Evolutionary conservation across 768 basidiomycete species (phyloP).

Genomic region (Suillus bovinus): DNA sequence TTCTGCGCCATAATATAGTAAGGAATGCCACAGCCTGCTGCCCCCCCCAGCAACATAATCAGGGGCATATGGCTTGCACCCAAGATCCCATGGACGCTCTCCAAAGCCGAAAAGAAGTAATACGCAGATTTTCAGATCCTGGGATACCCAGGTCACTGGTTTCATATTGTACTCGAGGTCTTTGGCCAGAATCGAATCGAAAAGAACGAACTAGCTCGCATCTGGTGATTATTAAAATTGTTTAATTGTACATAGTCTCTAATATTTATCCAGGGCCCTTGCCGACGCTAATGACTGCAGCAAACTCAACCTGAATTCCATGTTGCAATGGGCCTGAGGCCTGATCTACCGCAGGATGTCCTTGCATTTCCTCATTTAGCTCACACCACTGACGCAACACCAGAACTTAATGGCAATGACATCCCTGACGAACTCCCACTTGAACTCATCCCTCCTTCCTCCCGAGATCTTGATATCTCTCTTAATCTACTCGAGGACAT

Average conservation of each 20-base stretch:
- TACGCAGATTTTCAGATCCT: constrained; percentile 97
- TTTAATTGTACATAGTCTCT: constrained; percentile 3
- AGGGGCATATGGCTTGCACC: constrained; percentile 66
- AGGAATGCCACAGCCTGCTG: constrained; percentile 62
- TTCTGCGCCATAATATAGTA: constrained; percentile 59
- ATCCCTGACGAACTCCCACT: constrained; percentile 85
- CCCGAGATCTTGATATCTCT: constrained; percentile 83
- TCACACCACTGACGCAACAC: background rate
- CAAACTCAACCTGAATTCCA: constrained; percentile 95
- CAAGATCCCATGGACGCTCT: constrained; percentile 83
- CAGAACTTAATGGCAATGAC: constrained; percentile 89
- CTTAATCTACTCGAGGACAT: constrained; percentile 89
- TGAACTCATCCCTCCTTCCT: constrained; percentile 91
- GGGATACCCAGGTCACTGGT: constrained; percentile 80
- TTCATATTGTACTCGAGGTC: constrained; percentile 93
- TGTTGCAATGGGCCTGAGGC: constrained; percentile 98
- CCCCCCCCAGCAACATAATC: constrained; percentile 77
- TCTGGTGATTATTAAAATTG: constrained; percentile 67
- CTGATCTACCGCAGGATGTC: constrained; percentile 91
- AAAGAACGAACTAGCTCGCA: constrained; percentile 87
- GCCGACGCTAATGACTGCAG: constrained; percentile 96
- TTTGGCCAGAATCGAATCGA: constrained; percentile 92
- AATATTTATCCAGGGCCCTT: constrained; percentile 61
- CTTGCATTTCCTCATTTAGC: background rate
- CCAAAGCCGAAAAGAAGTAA: constrained; percentile 90